These are phyloP conservation scores for Exophiala alcalophila DNA, from an alignment of 2,329 filamentous ascomycete species.

Conservation along the genomic window DNA sequence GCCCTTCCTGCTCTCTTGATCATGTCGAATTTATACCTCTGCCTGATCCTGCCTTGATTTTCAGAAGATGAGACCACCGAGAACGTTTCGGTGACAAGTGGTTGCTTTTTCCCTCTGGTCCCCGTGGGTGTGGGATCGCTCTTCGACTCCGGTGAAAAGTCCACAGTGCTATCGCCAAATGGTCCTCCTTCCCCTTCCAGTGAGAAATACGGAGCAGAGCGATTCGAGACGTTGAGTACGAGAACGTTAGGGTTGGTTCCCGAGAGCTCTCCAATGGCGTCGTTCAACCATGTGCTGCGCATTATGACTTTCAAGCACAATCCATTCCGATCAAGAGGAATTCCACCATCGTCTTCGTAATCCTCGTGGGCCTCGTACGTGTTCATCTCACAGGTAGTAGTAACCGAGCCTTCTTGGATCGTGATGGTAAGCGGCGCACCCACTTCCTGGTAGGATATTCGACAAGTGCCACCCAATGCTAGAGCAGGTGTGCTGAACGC, in stretches of 20 bases:
- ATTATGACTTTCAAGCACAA: conserved; percentile 93
- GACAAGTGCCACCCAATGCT: conserved; percentile 81
- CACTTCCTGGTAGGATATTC: conserved; percentile 69
- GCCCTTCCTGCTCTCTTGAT: conserved; percentile 82
- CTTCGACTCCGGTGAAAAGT: conserved; percentile 53
- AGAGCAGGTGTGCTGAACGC: conserved; percentile 82
- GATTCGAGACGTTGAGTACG: conserved; percentile 63
- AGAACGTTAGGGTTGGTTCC: conserved; percentile 70
- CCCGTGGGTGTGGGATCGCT: conserved; percentile 39
- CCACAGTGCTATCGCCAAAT: conserved; percentile 59
- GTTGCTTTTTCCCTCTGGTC: conserved; percentile 35
- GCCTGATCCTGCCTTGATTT: conserved; percentile 60
- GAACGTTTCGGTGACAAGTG: conserved; percentile 51
- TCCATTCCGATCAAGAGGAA: conserved; percentile 79
- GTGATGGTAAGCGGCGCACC: conserved; percentile 81
- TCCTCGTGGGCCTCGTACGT: conserved; percentile 64
- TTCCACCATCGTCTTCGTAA: conserved; percentile 65
- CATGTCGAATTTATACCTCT: conserved; percentile 83
- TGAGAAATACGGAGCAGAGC: conserved; percentile 65
- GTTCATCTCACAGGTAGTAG: conserved; percentile 82
- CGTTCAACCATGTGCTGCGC: conserved; percentile 55
- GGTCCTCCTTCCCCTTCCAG: conserved; percentile 63
- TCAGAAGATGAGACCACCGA: conserved; percentile 56
- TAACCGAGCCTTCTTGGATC: conserved; percentile 80
- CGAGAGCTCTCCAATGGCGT: conserved; percentile 53